Evolutionary conservation across 768 basidiomycete species (phyloP).

Genomic region (Guyanaporus albipodus): DNA sequence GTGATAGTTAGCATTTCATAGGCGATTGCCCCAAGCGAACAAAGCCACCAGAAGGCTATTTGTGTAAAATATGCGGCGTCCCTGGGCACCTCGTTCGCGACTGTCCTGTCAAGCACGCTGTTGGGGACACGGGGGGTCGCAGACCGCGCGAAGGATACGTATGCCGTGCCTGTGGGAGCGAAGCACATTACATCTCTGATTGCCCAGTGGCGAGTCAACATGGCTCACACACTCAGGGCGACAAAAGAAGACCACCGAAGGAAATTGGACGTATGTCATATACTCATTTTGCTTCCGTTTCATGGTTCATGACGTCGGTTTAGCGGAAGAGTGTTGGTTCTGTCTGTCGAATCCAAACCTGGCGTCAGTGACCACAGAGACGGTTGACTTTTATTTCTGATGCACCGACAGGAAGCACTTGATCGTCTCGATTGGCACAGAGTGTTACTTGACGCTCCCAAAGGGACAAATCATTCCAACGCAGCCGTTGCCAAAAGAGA

Average conservation of each 20-base stretch:
- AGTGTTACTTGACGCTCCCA: constrained; percentile 94
- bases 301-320: constrained; percentile 5
- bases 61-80: constrained; percentile 85
- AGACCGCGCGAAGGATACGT: constrained; percentile 85
- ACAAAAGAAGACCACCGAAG: constrained; percentile 53
- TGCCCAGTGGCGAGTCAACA: constrained; percentile 68
- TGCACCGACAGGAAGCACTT: constrained; percentile 72
- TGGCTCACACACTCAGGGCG: constrained; percentile 28
- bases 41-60: constrained; percentile 78
- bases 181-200: constrained; percentile 81
- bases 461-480: constrained; percentile 94
- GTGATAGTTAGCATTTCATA: constrained; percentile 60
- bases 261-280: constrained; percentile 79
- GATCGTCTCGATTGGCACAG: constrained; percentile 88
- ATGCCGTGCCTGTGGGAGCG: constrained; percentile 88
- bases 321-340: constrained; percentile 97
- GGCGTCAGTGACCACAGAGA: constrained; percentile 48
- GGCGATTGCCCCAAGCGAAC: constrained; percentile 69
- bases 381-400: constrained; percentile 2
- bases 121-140: constrained; percentile 78
- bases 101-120: constrained; percentile 75
- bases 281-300: background rate
- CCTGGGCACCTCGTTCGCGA: constrained; percentile 85
- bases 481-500: constrained; percentile 46
- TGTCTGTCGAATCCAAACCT: constrained; percentile 93